Evolutionary conservation across 2,329 filamentous ascomycete species (phyloP).

Genomic region (Epichloe baconii): DNA sequence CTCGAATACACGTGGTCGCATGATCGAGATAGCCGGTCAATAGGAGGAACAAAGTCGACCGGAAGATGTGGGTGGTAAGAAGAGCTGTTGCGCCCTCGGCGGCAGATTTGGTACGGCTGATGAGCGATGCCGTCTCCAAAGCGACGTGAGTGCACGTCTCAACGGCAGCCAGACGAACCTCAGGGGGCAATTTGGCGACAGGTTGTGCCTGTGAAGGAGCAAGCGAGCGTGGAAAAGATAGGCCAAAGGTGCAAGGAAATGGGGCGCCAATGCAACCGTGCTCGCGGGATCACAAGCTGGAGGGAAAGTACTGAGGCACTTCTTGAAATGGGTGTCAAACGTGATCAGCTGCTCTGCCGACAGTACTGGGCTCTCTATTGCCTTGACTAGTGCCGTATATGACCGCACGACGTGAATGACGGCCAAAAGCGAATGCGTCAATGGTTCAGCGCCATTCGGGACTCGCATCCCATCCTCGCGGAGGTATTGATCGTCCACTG

Average conservation of each 20-base stretch:
- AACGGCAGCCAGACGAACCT: constrained; percentile 57
- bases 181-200: constrained; percentile 57
- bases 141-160: constrained; percentile 64
- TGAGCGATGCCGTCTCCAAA: constrained; percentile 64
- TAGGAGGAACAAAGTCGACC: constrained; percentile 68
- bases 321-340: constrained; percentile 69
- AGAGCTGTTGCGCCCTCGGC: constrained; percentile 59
- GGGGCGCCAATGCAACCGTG: constrained; percentile 55
- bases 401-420: constrained; percentile 73
- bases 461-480: constrained; percentile 42
- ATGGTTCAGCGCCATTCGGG: constrained; percentile 37
- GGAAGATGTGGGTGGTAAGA: constrained; percentile 75
- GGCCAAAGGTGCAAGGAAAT: constrained; percentile 60
- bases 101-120: constrained; percentile 53
- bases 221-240: constrained; percentile 76
- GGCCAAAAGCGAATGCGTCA: constrained; percentile 61
- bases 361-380: constrained; percentile 55
- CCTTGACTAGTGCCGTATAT: constrained; percentile 59
- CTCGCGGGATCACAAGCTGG: constrained; percentile 57
- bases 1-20: constrained; percentile 60
- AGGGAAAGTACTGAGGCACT: constrained; percentile 65
- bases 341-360: constrained; percentile 54
- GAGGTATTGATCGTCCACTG: constrained; percentile 69
- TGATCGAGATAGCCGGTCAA: constrained; percentile 60
- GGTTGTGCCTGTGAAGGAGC: constrained; percentile 76